Conservation (phyloP, 2,329 filamentous ascomycete genomes). For the Talaromyces amestolkiae region DNA sequence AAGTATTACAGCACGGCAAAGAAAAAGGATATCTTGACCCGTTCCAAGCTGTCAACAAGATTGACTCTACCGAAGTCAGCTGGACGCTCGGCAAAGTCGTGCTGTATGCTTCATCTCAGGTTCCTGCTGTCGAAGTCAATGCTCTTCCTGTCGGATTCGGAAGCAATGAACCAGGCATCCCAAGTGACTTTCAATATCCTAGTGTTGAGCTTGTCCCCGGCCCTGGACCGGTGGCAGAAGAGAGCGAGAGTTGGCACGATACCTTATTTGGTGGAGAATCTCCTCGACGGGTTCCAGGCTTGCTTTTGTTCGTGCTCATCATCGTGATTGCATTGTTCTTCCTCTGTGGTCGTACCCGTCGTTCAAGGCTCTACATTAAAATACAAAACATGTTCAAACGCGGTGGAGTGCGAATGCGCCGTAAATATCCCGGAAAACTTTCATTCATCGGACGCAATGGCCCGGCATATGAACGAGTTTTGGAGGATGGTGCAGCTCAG, state of each 20-base stretch:
- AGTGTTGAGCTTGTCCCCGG: constrained; percentile 37
- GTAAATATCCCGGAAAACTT: constrained; percentile 61
- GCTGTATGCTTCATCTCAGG: constrained; percentile 85
- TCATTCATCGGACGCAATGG: constrained; percentile 35
- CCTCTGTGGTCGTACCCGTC: constrained; percentile 74
- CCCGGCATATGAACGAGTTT: constrained; percentile 73
- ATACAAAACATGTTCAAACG: constrained; percentile 41
- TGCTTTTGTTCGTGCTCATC: constrained; percentile 75
- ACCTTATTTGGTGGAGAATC: constrained; percentile 64
- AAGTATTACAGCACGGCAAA: constrained; percentile 65
- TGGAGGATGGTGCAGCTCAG: constrained; percentile 72
- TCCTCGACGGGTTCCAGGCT: constrained; percentile 67
- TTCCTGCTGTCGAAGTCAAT: constrained; percentile 62
- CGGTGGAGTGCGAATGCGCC: constrained; percentile 35
- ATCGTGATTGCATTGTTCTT: constrained; percentile 68
- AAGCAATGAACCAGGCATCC: constrained; percentile 68
- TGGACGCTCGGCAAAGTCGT: constrained; percentile 98
- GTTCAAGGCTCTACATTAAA: constrained; percentile 60
- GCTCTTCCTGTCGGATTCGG: constrained; percentile 86
- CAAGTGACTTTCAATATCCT: constrained; percentile 80
- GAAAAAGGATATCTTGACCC: constrained; percentile 74
- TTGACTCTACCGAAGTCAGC: constrained; percentile 86
- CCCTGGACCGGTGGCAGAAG: constrained; percentile 32
- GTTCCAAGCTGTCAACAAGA: constrained; percentile 91
- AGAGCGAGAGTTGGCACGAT: constrained; percentile 58